These are phyloP conservation scores for Lecanicillium sp. DNA, from an alignment of 2,329 filamentous ascomycete species.

Conservation along the genomic window DNA sequence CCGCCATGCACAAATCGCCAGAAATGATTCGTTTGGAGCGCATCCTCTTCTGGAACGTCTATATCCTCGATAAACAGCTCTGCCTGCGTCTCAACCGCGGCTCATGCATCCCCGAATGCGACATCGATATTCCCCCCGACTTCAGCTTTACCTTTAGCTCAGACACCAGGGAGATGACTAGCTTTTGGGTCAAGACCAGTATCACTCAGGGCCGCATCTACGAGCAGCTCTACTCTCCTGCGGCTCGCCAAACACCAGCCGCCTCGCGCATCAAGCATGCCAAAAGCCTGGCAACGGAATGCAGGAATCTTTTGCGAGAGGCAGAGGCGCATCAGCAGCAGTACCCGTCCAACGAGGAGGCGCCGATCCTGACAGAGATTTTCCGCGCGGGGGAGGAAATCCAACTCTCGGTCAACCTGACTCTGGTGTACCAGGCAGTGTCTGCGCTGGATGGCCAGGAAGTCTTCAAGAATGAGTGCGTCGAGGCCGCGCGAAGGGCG, in stretches of 20 bases:
- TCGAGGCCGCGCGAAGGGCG: conserved; percentile 43
- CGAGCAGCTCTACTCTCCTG: conserved; percentile 45
- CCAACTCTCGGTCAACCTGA: conserved; percentile 40
- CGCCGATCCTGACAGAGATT: conserved; percentile 36
- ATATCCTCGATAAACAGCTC: conserved; percentile 53
- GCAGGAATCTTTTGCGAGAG: conserved; percentile 30
- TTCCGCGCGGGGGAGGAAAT: conserved; percentile 43
- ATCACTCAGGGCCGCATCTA: conserved; percentile 55
- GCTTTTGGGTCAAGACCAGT: conserved; percentile 49
- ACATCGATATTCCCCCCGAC: conserved; percentile 45
- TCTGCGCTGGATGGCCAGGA: conserved; percentile 37
- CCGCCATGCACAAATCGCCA: conserved; percentile 27
- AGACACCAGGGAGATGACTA: conserved; percentile 32
- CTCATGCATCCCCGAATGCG: conserved; percentile 52
- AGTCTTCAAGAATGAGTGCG: conserved; percentile 42
- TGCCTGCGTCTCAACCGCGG: conserved; percentile 54
- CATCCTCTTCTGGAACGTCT: conserved; percentile 44
- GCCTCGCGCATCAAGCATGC: conserved; percentile 35
- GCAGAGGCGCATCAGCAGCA: conserved; percentile 29
- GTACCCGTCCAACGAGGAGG: conserved; percentile 30
- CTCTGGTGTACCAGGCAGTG: conserved; percentile 48
- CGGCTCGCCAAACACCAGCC: conserved; percentile 34
- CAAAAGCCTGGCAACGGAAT: conserved; percentile 32
- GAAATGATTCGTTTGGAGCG: conserved; percentile 31
- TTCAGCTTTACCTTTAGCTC: conserved; percentile 37